Base-by-base conservation (phyloP, 2,329 filamentous ascomycete species). In the Aureobasidium namibiae region DNA sequence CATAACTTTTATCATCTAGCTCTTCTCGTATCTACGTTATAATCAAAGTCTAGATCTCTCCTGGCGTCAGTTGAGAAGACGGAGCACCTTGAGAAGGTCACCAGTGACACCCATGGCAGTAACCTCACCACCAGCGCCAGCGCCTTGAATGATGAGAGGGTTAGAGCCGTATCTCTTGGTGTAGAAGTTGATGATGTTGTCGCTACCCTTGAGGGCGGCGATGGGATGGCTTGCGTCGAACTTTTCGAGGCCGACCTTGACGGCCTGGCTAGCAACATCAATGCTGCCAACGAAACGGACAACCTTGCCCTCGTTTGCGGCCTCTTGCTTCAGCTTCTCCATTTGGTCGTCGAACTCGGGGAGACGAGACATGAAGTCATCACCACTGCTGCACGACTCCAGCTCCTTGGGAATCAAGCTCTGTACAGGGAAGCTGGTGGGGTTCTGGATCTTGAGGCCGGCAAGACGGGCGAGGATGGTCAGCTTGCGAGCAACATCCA, bases 151-250 rank as follows among this genome's bases (percentile, higher is more conserved):
- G 70, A 96, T 96, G 63, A 99, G 79, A 44, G 94, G 92, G 74
- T 92, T 95, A 70, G 80, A 82, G 61, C 91, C 91, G 71, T 99
- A 99, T 68, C 94, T 83, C 80, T 95, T 88, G 6, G 94, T 99
- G 76, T 96, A 95, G 80, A 99, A 96, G 79, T 87, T 95, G 71
- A 99, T 96, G 72, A 99, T 95, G 78, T 99, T 99, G 73, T 97
- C 94, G 73, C 92, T 97, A 36, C 94, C 94, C 82, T 96, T 95
- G 60, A 99, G 80, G 49, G 89, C 88, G 14, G 94, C 94, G 75
- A 99, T 96, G 13, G 94, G 89, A 70, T 95, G 90, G 62, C 88
- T 89, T 66, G 84, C 84, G 65, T 95, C 91, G 67, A 80, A 80
- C 75, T 88, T 89, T 80, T 96, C 87, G 64, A 99, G 76, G 2